Evolutionary conservation across 257 asterid genomes (phyloP).

Genomic region (Mitragyna speciosa): DNA sequence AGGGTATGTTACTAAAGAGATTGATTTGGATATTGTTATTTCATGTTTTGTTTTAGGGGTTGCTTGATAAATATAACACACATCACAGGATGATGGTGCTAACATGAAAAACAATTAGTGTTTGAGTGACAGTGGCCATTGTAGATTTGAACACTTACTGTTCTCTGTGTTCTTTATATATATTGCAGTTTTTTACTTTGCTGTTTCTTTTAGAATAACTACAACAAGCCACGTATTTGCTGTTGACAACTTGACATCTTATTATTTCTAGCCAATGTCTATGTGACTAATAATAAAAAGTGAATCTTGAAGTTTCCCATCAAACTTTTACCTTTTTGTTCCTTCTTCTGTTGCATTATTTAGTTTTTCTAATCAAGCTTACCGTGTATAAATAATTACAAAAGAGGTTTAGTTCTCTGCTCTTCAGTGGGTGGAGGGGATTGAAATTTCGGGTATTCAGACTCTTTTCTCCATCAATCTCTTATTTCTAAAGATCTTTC

Average conservation of each 20-base stretch:
- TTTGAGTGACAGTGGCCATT: neutral
- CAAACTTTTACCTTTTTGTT: no score
- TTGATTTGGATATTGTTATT: neutral
- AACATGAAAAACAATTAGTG: neutral
- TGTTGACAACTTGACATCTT: no score
- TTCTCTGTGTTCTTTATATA: neutral
- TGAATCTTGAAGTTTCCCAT: no score
- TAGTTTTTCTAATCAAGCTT: no score
- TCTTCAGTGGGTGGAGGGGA: no score
- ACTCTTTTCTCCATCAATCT: neutral
- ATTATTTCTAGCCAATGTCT: neutral
- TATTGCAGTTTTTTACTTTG: no score
- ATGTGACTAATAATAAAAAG: neutral
- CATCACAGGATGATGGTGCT: neutral
- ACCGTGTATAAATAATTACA: no score
- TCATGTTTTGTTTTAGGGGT: neutral
- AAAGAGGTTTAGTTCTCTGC: no score
- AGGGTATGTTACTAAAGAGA: conserved; percentile 53
- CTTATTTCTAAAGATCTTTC: no score
- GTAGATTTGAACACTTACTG: neutral
- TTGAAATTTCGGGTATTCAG: neutral
- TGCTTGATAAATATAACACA: neutral
- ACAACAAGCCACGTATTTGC: no score
- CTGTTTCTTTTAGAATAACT: no score
- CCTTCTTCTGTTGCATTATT: no score